These are phyloP conservation scores for Glutinoglossum americanum DNA, from an alignment of 495 filamentous ascomycete species.

Conservation along the genomic window DNA sequence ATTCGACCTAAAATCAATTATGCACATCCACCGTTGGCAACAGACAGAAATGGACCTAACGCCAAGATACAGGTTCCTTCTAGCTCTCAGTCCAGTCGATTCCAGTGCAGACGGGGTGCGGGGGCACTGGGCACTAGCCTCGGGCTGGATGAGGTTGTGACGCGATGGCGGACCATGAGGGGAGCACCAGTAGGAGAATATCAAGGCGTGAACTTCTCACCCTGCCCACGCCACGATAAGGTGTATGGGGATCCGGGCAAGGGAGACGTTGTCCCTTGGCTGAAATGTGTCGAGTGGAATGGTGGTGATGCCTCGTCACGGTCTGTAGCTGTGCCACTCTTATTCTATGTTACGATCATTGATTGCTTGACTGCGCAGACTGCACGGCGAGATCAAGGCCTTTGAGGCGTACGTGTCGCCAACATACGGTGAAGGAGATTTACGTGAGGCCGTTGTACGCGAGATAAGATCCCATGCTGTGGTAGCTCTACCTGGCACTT, in stretches of 20 bases:
- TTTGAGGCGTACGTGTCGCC: slow-evolving; percentile 23
- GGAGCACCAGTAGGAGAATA: background rate
- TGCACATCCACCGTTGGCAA: background rate
- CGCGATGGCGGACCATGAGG: too few species aligned
- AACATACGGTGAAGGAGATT: slow-evolving; percentile 16
- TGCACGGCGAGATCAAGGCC: slow-evolving; percentile 26
- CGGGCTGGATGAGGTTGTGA: too few species aligned
- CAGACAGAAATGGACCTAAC: background rate
- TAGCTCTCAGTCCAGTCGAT: background rate
- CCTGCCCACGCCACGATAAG: background rate
- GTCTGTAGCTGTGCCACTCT: background rate
- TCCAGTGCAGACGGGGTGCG: too few species aligned
- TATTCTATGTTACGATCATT: background rate
- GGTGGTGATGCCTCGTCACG: slow-evolving; percentile 2
- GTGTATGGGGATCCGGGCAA: background rate
- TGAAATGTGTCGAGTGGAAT: background rate
- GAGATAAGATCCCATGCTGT: slow-evolving; percentile 12
- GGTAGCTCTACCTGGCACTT: slow-evolving; percentile 8
- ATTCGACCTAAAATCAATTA: background rate
- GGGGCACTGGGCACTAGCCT: too few species aligned
- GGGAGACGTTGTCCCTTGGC: background rate
- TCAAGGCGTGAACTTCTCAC: background rate
- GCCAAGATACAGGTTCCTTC: background rate
- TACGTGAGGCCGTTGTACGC: slow-evolving; percentile 6
- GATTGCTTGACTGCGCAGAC: slow-evolving; percentile 6